phyloP scores from a whole-genome alignment of 257 asterid species.

The Linaria vulgaris region DNA sequence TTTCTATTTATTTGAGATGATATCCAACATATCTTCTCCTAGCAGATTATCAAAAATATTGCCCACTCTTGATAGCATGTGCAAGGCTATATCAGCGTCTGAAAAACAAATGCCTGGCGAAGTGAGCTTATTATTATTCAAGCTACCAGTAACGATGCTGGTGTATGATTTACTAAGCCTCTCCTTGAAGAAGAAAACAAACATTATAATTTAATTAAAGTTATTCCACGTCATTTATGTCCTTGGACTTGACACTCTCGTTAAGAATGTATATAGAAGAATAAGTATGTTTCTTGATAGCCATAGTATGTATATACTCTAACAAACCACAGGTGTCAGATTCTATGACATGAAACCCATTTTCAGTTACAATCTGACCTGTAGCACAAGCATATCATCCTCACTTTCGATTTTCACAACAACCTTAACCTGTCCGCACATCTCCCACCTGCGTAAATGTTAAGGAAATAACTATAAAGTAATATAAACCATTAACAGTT shows the following conservation, averaged over 20 bases:
- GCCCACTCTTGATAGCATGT: neutral
- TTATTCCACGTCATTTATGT: neutral
- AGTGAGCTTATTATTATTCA: neutral
- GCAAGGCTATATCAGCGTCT: neutral
- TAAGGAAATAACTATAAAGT: too few relatives aligned
- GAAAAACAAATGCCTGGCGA: neutral
- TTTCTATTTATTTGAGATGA: constrained; percentile 18
- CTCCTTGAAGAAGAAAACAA: neutral
- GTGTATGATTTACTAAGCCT: neutral
- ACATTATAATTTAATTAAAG: neutral
- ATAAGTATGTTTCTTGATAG: neutral
- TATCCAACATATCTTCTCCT: constrained; percentile 8
- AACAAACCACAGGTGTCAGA: constrained; percentile 9
- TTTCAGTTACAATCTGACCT: constrained; percentile 41
- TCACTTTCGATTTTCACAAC: constrained; percentile 90
- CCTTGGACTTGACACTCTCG: neutral
- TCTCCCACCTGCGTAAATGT: constrained; percentile 80
- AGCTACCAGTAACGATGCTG: neutral
- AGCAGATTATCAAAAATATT: neutral
- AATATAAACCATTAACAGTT: neutral
- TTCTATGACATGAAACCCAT: neutral
- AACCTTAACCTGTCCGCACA: constrained; percentile 99
- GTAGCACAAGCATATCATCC: constrained; percentile 81
- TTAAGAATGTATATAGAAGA: neutral
- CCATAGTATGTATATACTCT: constrained; percentile 9